Conservation (phyloP, 768 basidiomycete species). For the Tylopilus balloui region DNA sequence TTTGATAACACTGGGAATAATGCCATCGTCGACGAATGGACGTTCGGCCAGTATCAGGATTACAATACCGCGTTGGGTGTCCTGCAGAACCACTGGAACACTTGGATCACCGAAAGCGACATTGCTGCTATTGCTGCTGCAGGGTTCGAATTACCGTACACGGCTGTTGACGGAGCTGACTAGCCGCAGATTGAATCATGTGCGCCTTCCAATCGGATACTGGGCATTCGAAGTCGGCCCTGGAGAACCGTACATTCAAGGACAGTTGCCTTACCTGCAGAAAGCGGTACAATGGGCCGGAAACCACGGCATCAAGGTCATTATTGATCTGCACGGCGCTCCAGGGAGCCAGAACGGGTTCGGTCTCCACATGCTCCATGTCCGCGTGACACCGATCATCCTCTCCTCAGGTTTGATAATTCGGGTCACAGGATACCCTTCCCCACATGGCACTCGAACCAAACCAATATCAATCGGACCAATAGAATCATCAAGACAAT, state of each 20-base stretch:
- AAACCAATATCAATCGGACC: conserved; percentile 64
- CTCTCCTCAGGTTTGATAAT: conserved; percentile 63
- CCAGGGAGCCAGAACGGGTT: conserved; percentile 85
- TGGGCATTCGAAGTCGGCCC: conserved; percentile 81
- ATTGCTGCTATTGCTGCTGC: conserved; percentile 71
- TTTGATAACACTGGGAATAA: conserved; percentile 53
- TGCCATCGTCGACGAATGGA: conserved; percentile 72
- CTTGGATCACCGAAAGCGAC: conserved; percentile 81
- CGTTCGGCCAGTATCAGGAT: conserved; percentile 64
- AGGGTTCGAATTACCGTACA: conserved; percentile 40
- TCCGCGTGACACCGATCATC: conserved; percentile 3
- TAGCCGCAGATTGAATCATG: conserved; percentile 65
- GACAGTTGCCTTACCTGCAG: conserved; percentile 65
- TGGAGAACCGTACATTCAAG: conserved; percentile 76
- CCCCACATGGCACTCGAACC: conserved; percentile 67
- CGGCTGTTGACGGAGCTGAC: conserved; percentile 4
- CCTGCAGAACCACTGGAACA: conserved; percentile 70
- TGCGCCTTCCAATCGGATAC: conserved; percentile 82
- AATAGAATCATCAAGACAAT: conserved; percentile 60
- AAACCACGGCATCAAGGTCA: conserved; percentile 68
- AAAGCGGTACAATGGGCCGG: conserved; percentile 70
- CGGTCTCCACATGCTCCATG: conserved; percentile 12
- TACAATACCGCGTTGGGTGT: conserved; percentile 42
- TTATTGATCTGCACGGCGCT: conserved; percentile 76
- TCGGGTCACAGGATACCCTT: conserved; percentile 60